Base-by-base conservation (phyloP, 306 rosid genomes). In the Acmispon strigosus region DNA sequence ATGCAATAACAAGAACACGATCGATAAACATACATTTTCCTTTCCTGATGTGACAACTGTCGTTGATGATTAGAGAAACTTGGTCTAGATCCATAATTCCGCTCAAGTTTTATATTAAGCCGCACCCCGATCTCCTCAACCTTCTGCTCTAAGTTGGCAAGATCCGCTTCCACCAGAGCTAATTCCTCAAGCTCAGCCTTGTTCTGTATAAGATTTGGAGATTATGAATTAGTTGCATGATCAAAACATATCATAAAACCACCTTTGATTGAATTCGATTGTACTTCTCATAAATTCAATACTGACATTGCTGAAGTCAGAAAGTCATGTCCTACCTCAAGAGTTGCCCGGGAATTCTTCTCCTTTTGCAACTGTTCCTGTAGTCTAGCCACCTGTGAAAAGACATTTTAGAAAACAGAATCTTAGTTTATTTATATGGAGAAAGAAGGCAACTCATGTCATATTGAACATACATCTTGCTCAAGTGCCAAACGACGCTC, bases 401-500 rank as follows among this genome's bases (percentile, higher is more conserved):
- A 37, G 15, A 68, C 58, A 22, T 7, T 43, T 48, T 69, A 27
- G 68, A 37, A 43, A 55, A 57, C 42, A 18, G 34, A 43, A 74
- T 66, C 83, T 41, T 24, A 63, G 70, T 69, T 29, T 8, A 64
- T 37, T 34, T 54, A 39, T 50, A 36, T 10, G 71, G 29, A 56
- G 58, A 65, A 50, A 64, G 79, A 74, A 19, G 9, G 51, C 11
- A 69, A 55, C 18, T 52, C 72, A 60, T 76, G 54, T 62, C 53
- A 42, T 52, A 57, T 66, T 67, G 75, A 60, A 80, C 66, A 43
- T 85, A 95, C 99, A 65, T 91, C 97, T 79, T 87, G 90, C 86
- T 86, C 87, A 11, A 95, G 99, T 75, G 86, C 87, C 56, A 73
- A 74, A 47, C 86, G 99, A 75, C 82, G 97, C 77, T 84, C 92